A percentile compares a stretch with the other conserved stretches of the same genome.
These are phyloP conservation scores for Neonectria hederae DNA, from an alignment of 2,329 filamentous ascomycete species.

Conservation along the genomic window DNA sequence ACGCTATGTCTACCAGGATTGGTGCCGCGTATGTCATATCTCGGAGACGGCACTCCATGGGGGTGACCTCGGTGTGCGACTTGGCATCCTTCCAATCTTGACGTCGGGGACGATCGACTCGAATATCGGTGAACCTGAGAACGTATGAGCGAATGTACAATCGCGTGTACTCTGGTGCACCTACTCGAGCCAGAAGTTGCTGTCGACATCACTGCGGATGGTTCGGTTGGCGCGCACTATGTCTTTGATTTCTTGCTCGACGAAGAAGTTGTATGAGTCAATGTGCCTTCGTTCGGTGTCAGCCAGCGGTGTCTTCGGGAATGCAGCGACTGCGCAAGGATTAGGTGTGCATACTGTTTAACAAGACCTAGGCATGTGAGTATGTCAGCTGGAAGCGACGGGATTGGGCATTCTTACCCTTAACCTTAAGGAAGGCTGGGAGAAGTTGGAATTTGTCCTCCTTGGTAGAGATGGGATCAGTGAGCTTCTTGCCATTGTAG, in stretches of 20 bases:
- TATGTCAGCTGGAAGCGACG: slow-evolving; percentile 5
- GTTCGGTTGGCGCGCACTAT: slow-evolving; percentile 92
- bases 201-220: slow-evolving; percentile 91
- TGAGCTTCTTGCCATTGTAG: slow-evolving; percentile 74
- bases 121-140: slow-evolving; percentile 80
- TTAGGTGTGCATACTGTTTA: slow-evolving; percentile 71
- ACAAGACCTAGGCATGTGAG: slow-evolving; percentile 69
- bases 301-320: slow-evolving; percentile 14
- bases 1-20: slow-evolving; percentile 91
- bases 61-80: slow-evolving; percentile 80
- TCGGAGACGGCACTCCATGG: slow-evolving; percentile 94
- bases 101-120: slow-evolving; percentile 83
- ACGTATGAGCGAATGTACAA: slow-evolving; percentile 28
- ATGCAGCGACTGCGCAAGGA: background rate
- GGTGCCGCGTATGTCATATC: slow-evolving; percentile 99
- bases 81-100: slow-evolving; percentile 78
- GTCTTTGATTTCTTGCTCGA: slow-evolving; percentile 95
- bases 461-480: slow-evolving; percentile 70
- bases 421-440: slow-evolving; percentile 97
- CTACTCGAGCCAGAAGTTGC: slow-evolving; percentile 86
- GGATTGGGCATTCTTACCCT: slow-evolving; percentile 62
- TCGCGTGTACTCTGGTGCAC: slow-evolving; percentile 33
- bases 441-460: slow-evolving; percentile 97
- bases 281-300: slow-evolving; percentile 68
- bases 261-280: slow-evolving; percentile 98